phyloP scores from a whole-genome alignment of 805 yeast genomes.

The Wickerhamiella vanderwaltii region DNA sequence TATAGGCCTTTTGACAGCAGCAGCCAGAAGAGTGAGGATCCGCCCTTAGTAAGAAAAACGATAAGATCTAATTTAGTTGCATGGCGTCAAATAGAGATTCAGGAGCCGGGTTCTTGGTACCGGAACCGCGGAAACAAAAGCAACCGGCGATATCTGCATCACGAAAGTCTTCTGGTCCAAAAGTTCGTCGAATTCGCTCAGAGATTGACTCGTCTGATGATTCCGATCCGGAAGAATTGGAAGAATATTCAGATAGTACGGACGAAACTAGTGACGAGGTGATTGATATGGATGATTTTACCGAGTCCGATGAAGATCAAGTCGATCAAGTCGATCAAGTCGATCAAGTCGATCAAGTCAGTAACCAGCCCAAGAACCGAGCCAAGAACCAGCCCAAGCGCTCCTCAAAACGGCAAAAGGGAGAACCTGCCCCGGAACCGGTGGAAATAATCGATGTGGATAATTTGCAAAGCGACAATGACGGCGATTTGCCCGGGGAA shows the following conservation, averaged over 20 bases:
- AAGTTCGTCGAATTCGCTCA: not conserved
- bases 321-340: not conserved
- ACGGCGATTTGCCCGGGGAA: slow-evolving; percentile 3
- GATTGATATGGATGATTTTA: slow-evolving; percentile 4
- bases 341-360: not conserved
- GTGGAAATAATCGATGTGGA: not conserved
- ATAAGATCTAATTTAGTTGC: slow-evolving; percentile 6
- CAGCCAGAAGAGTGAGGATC: too few species aligned
- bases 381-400: too few species aligned
- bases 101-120: slow-evolving; percentile 7
- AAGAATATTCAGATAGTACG: not conserved
- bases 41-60: too few species aligned
- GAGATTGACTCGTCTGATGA: slow-evolving; percentile 1
- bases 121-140: slow-evolving; percentile 5
- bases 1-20: too few species aligned
- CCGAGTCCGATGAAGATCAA: slow-evolving; percentile 1
- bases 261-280: slow-evolving; percentile 7
- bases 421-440: too few species aligned
- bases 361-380: too few species aligned
- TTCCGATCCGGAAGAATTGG: not conserved
- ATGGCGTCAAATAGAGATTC: slow-evolving; percentile 2
- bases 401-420: too few species aligned
- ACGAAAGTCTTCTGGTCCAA: not conserved
- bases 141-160: not conserved
- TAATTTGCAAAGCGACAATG: not conserved